A percentile compares a stretch with the other conserved stretches of the same genome.
phyloP scores from a whole-genome alignment of 495 filamentous ascomycete genomes.

The Penicillium riverlandense region DNA sequence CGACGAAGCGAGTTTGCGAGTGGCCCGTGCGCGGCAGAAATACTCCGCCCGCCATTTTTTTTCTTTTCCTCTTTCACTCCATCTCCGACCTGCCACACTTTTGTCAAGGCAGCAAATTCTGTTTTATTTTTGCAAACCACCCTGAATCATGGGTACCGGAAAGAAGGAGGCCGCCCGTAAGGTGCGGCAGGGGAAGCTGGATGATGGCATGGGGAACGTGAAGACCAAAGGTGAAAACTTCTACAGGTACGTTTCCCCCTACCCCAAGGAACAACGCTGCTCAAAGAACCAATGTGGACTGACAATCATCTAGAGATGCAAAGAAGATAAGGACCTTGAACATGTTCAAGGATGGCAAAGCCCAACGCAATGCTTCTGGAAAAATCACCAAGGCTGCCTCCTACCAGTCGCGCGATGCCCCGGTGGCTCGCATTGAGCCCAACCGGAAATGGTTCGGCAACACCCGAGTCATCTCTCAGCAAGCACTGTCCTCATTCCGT shows the following conservation, averaged over 20 bases:
- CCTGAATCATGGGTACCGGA: slow-evolving; percentile 72
- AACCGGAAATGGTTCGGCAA: slow-evolving; percentile 85
- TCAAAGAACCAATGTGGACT: slow-evolving; percentile 5
- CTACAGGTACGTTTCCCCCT: slow-evolving; percentile 53
- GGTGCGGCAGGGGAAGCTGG: slow-evolving; percentile 70
- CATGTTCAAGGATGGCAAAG: slow-evolving; percentile 77
- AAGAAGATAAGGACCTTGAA: slow-evolving; percentile 85
- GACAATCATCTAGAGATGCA: slow-evolving; percentile 46
- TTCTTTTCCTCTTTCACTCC: slow-evolving; percentile 27
- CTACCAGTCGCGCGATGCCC: slow-evolving; percentile 71
- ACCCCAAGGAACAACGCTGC: neutral
- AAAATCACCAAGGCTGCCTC: slow-evolving; percentile 75
- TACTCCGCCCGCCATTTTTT: slow-evolving; percentile 24
- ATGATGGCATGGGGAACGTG: slow-evolving; percentile 84
- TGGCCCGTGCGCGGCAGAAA: slow-evolving; percentile 41
- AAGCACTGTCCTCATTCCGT: slow-evolving; percentile 71
- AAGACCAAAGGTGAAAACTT: slow-evolving; percentile 94
- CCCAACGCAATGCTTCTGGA: slow-evolving; percentile 67
- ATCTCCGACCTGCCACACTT: slow-evolving; percentile 28
- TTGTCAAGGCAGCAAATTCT: no score
- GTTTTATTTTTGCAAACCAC: no score
- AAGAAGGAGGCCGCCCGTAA: slow-evolving; percentile 88
- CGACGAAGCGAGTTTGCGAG: slow-evolving; percentile 37
- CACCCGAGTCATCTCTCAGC: slow-evolving; percentile 61
- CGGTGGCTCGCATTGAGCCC: slow-evolving; percentile 84